Base-by-base conservation (phyloP, 345 rosid genomes). In the Camelina sativa region DNA sequence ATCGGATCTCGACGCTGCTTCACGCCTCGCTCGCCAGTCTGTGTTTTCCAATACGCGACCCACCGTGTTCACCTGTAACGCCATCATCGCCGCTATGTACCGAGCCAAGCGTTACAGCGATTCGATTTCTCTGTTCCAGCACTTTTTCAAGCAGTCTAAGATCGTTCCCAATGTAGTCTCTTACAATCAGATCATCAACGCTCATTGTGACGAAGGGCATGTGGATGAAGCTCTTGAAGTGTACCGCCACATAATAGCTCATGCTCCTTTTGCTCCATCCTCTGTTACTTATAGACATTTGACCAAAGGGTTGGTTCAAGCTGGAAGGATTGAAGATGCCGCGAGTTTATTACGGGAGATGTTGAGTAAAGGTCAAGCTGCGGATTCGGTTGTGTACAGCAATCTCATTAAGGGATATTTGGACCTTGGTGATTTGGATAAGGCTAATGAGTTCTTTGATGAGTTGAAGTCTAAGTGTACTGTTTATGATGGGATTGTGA, bases 51-150 rank as follows among this genome's bases (percentile, higher is more conserved):
- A 68, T 15, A 85, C 85, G 8, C 87, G 97, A 34, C 96, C 97
- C 69, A 95, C 97, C 5, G 98, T 95, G n/a, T 95, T 95, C 88
- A 95, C 98, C 11, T 95, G 98, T 77, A 95, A 92, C 62, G 99
- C 99, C 11, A 88, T 95, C 68, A 86, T 92, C 32, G 99, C 98
- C 0, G 96, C 97, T 16, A 92, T 90, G 98, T 89, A 95, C 73
- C 84, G 99, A 34, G 85, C 90, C 44, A 88, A 89, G 80, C 84
- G 99, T 75, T 90, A 81, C 65, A 50, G 78, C n/a, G 98, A 92
- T 1, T 91, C 98, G 13, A 80, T 92, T 43, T 88, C 91, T 50
- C 85, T 95, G 15, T 92, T 95, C 15, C 78, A 89, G 2, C 92
- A 76, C 70, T 95, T 95, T 72, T 95, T 89, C 62, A 89, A 86